Base-by-base conservation (phyloP, 2,329 filamentous ascomycete species). In the Talaromyces sp. region DNA sequence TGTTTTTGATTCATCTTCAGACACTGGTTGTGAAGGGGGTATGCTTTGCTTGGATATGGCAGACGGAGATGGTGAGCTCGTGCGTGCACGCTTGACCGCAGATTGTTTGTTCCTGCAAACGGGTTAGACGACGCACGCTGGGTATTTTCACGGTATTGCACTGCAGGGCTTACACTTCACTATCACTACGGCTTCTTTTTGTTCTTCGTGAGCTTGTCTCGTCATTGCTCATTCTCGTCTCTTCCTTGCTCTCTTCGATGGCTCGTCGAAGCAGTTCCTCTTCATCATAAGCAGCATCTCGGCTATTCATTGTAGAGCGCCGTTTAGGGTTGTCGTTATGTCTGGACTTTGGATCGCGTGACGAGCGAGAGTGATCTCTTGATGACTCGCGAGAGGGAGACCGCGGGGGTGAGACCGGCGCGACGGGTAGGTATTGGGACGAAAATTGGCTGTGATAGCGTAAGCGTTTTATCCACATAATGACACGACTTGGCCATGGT, bases 241-340 rank as follows among this genome's bases (percentile, higher is more conserved):
- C 91, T 71, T 91, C 88, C 77, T 93, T 97, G 80, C 95, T 99
- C 64, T 96, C 93, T 75, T 98, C 93, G 68, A 99, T 92, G 32
- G 93, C 95, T 67, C 90, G 86, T 59, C 92, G 86, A 44, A 99
- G 76, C 70, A 93, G 88, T 73, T 96, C 92, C 68, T 96, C 93
- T 76, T 99, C 95, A 66, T 98, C 93, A 69, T 98, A 98, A 25
- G 92, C 93, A 49, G 93, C 93, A 74, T 92, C 90, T 64, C 93
- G 87, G 73, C 95, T 99, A 72, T 98, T 96, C 92, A 98, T 97
- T 7, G 95, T 99, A 22, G 92, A 96, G 30, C 95, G 86, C 63
- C 95, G 86, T 74, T 97, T 98, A 42, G 88, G 87, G 58, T 85
- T 83, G 59, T 81, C 82, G 66, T 80, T 85, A 55, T 77, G 77